Base-by-base conservation (phyloP, 1,284 basidiomycete species). In the Thelephora terrestris region DNA sequence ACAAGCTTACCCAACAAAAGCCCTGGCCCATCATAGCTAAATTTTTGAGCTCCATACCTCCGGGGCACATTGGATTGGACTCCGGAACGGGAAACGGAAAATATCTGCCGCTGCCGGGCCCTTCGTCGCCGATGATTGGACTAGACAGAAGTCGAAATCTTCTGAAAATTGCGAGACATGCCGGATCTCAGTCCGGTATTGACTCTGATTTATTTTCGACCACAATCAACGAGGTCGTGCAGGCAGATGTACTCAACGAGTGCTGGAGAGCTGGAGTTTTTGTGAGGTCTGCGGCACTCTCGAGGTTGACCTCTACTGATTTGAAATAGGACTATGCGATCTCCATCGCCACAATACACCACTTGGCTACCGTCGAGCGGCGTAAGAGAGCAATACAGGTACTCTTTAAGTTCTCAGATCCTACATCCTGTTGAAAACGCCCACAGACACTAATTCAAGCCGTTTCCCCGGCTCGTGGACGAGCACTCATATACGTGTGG, bases 31-130 rank as follows among this genome's bases (percentile, higher is more conserved):
- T 98, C 52, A 90, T 98, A 43, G 76, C 85, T 9, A 63, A 69
- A 17, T 99, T 98, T 62, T 73, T 99, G 34, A 71, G 75, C 5
- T 76, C 74, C 16, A 63, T 98, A 2, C 81, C 89, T 3, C 66
- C 79, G 7, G 85, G 91, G 20, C 87, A 80, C 62, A 66, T 98
- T 20, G 95, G 96, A 5, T 76, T 97, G 14, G 96, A 99, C 64
- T 84, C 91, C 10, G 96, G 96, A 7, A 94, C 92, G 17, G 96
- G 96, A 0, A 99, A 99, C 57, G 96, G 96, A 42, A 98, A 98
- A 74, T 98, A 98, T 64, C 76, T 99, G 1, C 80, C 84, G 2
- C 67, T 88, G 18, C 81, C 76, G 7, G 39, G 39, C 20, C 16
- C 39, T 23, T 42, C 39, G 20, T 21, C 85, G 40, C 75, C 83